Base-by-base conservation (phyloP, 2,329 filamentous ascomycete genomes). In the Colletotrichum orbiculare region DNA sequence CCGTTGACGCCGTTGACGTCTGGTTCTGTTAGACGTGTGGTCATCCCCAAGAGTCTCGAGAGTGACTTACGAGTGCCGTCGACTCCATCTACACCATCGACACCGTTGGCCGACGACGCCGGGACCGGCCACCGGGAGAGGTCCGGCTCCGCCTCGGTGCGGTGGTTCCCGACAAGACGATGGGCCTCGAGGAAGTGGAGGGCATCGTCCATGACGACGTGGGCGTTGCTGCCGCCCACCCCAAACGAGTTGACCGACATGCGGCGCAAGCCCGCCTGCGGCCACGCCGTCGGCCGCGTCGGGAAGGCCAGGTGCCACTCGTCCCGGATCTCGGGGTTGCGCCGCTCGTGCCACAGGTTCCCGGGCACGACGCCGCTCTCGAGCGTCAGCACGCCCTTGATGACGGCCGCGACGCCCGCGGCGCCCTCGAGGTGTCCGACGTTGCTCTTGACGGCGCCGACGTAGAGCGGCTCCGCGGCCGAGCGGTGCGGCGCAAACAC, bases 181-280 rank as follows among this genome's bases (percentile, higher is more conserved):
- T 64, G 54, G 2, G 11, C 9, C 49, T 64, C 48, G 2, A 66
- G 11, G 48, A 64, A 66, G n/a, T 66, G 60, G 6, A 66, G 34
- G 5, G 64, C 64, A 39, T 79, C 78, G 48, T 83, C 78, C 33
- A 84, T 58, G n/a, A 69, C 59, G 9, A 61, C 45, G 6, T 70
- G 68, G 5, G 68, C 67, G 11, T 70, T 70, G 13, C 67, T 68
- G 25, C 68, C 68, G 8, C 65, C 67, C 37, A 63, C 63, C 9
- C 68, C 67, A 38, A 70, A 70, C 56, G 81, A 85, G 69, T 87
- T 87, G 68, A 88, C 77, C 61, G 82, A 84, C 46, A 81, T 82
- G n/a, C 85, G 81, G 1, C 83, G 79, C n/a, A 82, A 74, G 8
- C 82, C 80, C 0, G 73, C 52, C 2, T 76, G 62, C 0, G 69